Evolutionary conservation across 2,329 filamentous ascomycete genomes (phyloP).

Genomic region (Lasiodiplodia gonubiensis): DNA sequence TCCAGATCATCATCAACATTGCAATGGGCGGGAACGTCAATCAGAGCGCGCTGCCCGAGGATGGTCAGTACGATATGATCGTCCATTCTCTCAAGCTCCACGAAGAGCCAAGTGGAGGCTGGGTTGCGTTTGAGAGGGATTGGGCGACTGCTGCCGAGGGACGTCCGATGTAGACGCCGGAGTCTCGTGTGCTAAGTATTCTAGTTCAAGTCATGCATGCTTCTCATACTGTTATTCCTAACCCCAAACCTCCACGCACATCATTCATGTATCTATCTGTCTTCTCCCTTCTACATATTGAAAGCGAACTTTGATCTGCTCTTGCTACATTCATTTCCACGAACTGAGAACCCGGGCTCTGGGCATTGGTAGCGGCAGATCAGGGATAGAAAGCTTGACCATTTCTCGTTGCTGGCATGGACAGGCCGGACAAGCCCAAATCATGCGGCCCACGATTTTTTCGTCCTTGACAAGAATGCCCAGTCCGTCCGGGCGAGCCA

Average conservation of each 20-base stretch:
- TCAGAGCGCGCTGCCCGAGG: conserved; percentile 55
- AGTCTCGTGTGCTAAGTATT: too few relatives aligned
- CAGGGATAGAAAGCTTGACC: not conserved
- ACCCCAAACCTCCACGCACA: too few relatives aligned
- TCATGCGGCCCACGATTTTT: not conserved
- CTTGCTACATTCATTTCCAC: too few relatives aligned
- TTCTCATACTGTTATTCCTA: too few relatives aligned
- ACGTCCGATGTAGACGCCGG: not conserved
- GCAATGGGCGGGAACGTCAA: conserved; percentile 68
- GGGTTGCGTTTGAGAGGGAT: conserved; percentile 60
- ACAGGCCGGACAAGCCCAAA: not conserved
- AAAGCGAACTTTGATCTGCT: too few relatives aligned
- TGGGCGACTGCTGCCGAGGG: conserved; percentile 50
- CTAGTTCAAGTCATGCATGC: too few relatives aligned
- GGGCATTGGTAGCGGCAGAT: not conserved
- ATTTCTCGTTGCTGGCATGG: not conserved
- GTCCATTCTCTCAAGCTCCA: conserved; percentile 60
- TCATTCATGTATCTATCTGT: too few relatives aligned
- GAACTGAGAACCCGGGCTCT: not conserved
- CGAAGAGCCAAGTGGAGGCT: conserved; percentile 61
- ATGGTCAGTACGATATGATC: conserved; percentile 64
- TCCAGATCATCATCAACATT: conserved; percentile 63
- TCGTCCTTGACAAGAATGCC: not conserved
- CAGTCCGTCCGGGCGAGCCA: not conserved
- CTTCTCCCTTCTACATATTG: too few relatives aligned